Evolutionary conservation across 257 asterid species (phyloP).

Genomic region (Thymus quinquecostatus): DNA sequence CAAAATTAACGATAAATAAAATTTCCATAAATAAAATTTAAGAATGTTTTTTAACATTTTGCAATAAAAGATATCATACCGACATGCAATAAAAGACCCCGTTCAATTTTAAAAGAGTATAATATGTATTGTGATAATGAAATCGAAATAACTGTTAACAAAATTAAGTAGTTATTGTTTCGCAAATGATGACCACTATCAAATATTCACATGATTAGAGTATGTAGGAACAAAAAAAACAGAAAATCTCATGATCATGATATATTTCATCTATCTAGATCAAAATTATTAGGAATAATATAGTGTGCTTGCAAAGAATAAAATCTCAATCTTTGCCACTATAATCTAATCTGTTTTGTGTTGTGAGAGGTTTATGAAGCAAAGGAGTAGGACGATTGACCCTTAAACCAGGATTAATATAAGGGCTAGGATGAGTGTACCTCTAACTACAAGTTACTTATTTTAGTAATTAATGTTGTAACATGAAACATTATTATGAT

Average conservation of each 20-base stretch:
- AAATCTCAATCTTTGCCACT: not conserved
- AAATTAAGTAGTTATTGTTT: not conserved
- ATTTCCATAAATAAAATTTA: too few species aligned
- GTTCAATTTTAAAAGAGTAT: too few species aligned
- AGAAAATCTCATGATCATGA: not conserved
- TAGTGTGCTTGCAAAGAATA: slow-evolving; percentile 6
- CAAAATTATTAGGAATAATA: not conserved
- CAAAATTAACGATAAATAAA: too few species aligned
- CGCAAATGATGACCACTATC: too few species aligned
- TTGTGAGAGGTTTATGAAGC: not conserved
- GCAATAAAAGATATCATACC: too few species aligned
- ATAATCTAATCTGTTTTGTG: too few species aligned
- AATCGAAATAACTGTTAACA: too few species aligned
- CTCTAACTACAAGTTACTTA: slow-evolving; percentile 12
- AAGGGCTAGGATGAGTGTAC: slow-evolving; percentile 16
- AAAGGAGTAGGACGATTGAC: slow-evolving; percentile 22
- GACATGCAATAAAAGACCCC: too few species aligned
- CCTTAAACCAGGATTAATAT: slow-evolving; percentile 9
- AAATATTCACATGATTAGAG: too few species aligned
- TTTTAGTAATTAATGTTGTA: not conserved
- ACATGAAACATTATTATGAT: slow-evolving; percentile 4
- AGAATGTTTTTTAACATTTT: too few species aligned
- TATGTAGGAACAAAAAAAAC: not conserved
- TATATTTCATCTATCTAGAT: not conserved
- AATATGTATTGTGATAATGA: too few species aligned